Base-by-base conservation (phyloP, 2,329 filamentous ascomycete genomes). In the Dactylellina sp. region DNA sequence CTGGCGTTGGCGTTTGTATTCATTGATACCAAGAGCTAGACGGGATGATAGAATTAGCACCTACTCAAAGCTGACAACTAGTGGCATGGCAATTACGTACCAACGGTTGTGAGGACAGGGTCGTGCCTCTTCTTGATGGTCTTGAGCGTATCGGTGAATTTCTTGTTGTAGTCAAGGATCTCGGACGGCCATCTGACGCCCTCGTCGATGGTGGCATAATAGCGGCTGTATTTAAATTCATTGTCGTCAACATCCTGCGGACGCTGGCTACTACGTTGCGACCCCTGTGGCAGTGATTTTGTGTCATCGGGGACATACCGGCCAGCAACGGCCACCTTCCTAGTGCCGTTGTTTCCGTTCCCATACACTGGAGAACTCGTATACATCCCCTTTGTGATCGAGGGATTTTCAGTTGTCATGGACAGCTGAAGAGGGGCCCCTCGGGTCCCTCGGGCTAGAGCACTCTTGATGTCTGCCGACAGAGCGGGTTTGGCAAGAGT, bases 51-150 rank as follows among this genome's bases (percentile, higher is more conserved):
- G 22, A n/a, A 37, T 53, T 42, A 60, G 66, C 44, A 61, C 46
- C 16, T 49, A 24, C 40, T 44, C 18, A 7, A 16, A 22, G 40
- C 49, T 39, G 42, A 52, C 42, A 52, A 37, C 52, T n/a, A n/a
- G 35, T 18, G 35, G 47, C 18, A 44, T 57, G 37, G 56, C 18
- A 22, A 37, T 25, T 65, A 47, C 77, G 18, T 79, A 81, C 80
- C 80, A 82, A 99, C 95, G 6, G 95, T 99, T 16, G 95, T 99
- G 53, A 99, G 95, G 76, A 99, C 95, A 79, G 94, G 89, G 82
- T 99, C 95, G 83, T 99, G 95, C 80, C 95, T 87, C 81, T 93
- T 86, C 85, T 99, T 99, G 84, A 99, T 98, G 78, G 90, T 90
- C 81, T 98, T 91, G 49, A 99, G 85, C 2, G 91, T 92, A 81